Conservation (phyloP, 768 basidiomycete species). For the Cyathus striatus region DNA sequence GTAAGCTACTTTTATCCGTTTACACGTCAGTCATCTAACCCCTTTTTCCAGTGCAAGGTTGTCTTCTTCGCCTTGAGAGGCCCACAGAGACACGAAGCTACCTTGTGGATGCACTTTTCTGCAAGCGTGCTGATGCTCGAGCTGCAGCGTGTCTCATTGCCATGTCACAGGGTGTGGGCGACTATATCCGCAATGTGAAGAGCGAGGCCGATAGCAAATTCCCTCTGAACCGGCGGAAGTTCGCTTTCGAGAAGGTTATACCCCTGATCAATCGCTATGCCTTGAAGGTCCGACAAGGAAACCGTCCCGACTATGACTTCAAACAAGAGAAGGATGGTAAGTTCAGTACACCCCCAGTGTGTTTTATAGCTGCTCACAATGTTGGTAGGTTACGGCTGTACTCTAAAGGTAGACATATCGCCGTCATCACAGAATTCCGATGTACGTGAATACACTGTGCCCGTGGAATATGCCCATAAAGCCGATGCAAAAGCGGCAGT, state of each 20-base stretch:
- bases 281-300: slow-evolving; percentile 30
- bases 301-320: slow-evolving; percentile 35
- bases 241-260: slow-evolving; percentile 39
- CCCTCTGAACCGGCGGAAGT: slow-evolving; percentile 36
- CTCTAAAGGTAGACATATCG: slow-evolving; percentile 36
- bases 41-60: slow-evolving; percentile 47
- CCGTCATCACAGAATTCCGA: slow-evolving; percentile 23
- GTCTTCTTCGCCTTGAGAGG: slow-evolving; percentile 53
- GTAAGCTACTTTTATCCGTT: slow-evolving; percentile 26
- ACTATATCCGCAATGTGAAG: slow-evolving; percentile 44
- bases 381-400: slow-evolving; percentile 49
- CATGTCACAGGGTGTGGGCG: slow-evolving; percentile 56
- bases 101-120: slow-evolving; percentile 59
- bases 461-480: slow-evolving; percentile 48
- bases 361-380: slow-evolving; percentile 1
- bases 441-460: slow-evolving; percentile 38
- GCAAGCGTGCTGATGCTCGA: slow-evolving; percentile 62
- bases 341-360: neutral
- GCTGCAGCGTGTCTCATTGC: slow-evolving; percentile 62
- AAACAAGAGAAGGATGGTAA: slow-evolving; percentile 47
- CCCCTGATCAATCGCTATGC: slow-evolving; percentile 42
- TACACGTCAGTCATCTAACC: slow-evolving; percentile 3
- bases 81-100: slow-evolving; percentile 49
- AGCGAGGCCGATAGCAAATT: slow-evolving; percentile 40
- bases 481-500: slow-evolving; percentile 61